phyloP scores from a whole-genome alignment of 495 filamentous ascomycete species.

The Neurospora pannonica region DNA sequence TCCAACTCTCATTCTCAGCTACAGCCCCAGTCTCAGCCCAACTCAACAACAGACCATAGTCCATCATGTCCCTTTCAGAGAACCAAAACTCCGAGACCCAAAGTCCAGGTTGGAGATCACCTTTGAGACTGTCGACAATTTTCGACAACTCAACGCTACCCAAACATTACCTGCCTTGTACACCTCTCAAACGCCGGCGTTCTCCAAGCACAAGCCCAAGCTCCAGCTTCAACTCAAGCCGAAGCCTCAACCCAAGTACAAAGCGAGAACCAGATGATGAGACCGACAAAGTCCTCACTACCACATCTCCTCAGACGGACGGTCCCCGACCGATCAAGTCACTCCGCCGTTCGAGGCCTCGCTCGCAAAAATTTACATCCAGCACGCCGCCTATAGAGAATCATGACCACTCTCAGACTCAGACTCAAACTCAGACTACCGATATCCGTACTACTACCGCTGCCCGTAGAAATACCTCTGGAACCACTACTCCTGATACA shows the following conservation, averaged over 20 bases:
- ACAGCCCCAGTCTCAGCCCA: background rate
- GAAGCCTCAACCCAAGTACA: background rate
- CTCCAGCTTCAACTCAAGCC: no score
- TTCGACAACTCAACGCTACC: background rate
- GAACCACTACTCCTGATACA: background rate
- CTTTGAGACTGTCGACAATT: background rate
- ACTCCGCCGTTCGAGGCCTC: background rate
- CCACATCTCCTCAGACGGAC: background rate
- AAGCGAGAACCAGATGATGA: background rate
- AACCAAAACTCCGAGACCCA: background rate
- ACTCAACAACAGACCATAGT: background rate
- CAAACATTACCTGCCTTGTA: background rate
- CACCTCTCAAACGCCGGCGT: background rate
- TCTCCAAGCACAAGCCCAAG: background rate
- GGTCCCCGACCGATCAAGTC: background rate
- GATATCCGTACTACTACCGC: background rate
- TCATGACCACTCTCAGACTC: background rate
- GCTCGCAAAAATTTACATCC: background rate
- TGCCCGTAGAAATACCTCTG: no score
- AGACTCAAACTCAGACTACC: background rate
- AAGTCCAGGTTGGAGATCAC: background rate
- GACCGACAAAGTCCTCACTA: background rate
- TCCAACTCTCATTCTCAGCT: background rate
- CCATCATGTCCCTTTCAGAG: background rate
- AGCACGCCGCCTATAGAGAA: background rate